A percentile compares a stretch with the other conserved stretches of the same genome.
These are phyloP conservation scores for Chlamydomonas applanata DNA, from an alignment of 139 green algal species.

Conservation along the genomic window DNA sequence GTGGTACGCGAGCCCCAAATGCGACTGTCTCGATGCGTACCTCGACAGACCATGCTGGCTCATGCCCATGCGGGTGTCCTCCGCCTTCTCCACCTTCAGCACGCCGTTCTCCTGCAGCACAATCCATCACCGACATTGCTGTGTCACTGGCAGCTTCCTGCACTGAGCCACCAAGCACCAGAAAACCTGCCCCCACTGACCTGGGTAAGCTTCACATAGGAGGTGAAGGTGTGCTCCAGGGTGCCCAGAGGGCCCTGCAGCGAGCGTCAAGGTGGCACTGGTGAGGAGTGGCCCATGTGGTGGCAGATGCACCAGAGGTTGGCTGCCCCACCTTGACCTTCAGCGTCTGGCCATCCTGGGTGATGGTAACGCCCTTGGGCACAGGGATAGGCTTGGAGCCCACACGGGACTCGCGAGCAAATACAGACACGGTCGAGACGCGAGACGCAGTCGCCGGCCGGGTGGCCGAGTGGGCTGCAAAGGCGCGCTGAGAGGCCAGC, in stretches of 20 bases:
- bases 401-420: slow-evolving; percentile 82
- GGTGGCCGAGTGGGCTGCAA: neutral
- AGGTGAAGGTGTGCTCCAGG: slow-evolving; percentile 67
- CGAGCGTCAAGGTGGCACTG: neutral
- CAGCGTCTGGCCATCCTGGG: slow-evolving; percentile 63
- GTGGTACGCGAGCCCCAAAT: too few relatives aligned
- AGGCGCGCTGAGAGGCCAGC: slow-evolving; percentile 1
- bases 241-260: slow-evolving; percentile 82
- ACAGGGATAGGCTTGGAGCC: slow-evolving; percentile 79
- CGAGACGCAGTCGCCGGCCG: neutral
- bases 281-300: neutral
- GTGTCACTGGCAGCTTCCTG: too few relatives aligned
- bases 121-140: neutral
- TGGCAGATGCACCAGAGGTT: neutral
- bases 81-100: slow-evolving; percentile 49
- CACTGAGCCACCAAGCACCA: too few relatives aligned
- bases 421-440: neutral
- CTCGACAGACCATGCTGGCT: slow-evolving; percentile 68
- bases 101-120: slow-evolving; percentile 47
- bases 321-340: slow-evolving; percentile 79
- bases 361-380: slow-evolving; percentile 78
- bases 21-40: slow-evolving; percentile 30
- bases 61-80: slow-evolving; percentile 52
- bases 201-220: slow-evolving; percentile 59
- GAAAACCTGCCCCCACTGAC: slow-evolving; percentile 30